Percentiles rank a stretch among this genome's conserved stretches.
phyloP scores from a whole-genome alignment of 768 basidiomycete species.

The Multifurca ochricompacta region DNA sequence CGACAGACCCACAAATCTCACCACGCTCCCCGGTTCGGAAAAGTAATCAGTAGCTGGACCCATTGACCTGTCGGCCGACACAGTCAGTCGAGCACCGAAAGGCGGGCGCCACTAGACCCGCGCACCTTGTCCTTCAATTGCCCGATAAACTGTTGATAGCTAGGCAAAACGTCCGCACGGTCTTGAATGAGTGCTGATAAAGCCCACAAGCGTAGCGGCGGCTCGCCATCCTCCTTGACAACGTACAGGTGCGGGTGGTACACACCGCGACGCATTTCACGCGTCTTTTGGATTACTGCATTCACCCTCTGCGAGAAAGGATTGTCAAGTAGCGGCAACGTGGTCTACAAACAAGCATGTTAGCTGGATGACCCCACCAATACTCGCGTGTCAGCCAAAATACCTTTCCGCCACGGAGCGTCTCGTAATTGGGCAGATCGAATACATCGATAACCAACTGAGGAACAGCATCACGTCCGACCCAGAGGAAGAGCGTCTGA shows the following conservation, averaged over 20 bases:
- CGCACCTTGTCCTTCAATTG: slow-evolving; percentile 84
- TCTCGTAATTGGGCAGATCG: slow-evolving; percentile 79
- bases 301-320: slow-evolving; percentile 94
- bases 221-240: slow-evolving; percentile 97
- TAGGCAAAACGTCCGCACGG: slow-evolving; percentile 87
- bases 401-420: slow-evolving; percentile 90
- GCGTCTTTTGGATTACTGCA: slow-evolving; percentile 87
- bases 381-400: background rate
- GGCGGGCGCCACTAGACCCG: background rate
- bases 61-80: slow-evolving; percentile 19
- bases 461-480: slow-evolving; percentile 97
- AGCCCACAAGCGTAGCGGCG: slow-evolving; percentile 90
- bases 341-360: slow-evolving; percentile 44
- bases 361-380: background rate
- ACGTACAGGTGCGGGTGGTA: slow-evolving; percentile 93
- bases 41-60: slow-evolving; percentile 20
- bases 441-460: slow-evolving; percentile 93
- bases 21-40: background rate
- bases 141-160: slow-evolving; percentile 91
- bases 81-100: slow-evolving; percentile 9
- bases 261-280: slow-evolving; percentile 87
- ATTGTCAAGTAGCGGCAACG: slow-evolving; percentile 86
- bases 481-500: slow-evolving; percentile 96
- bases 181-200: slow-evolving; percentile 92
- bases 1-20: background rate